These are phyloP conservation scores for Tremella fuciformis DNA, from an alignment of 768 basidiomycete genomes.

Conservation along the genomic window DNA sequence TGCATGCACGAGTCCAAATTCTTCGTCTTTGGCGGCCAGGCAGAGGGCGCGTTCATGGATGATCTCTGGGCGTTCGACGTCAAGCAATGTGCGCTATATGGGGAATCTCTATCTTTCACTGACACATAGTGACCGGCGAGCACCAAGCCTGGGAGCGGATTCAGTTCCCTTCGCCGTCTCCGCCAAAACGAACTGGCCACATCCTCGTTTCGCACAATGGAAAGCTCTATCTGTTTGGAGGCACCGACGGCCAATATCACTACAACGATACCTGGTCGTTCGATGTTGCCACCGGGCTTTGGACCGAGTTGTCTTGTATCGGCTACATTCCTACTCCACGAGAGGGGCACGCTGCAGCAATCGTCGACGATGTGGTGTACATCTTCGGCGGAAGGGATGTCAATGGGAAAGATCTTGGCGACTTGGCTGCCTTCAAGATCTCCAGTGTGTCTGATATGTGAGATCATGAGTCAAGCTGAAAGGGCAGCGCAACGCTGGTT, in stretches of 20 bases:
- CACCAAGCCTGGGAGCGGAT: conserved; percentile 74
- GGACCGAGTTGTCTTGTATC: conserved; percentile 92
- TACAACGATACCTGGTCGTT: conserved; percentile 99
- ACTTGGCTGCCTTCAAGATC: conserved; percentile 94
- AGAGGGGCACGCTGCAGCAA: conserved; percentile 92
- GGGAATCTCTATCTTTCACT: conserved; percentile 6
- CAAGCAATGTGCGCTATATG: conserved; percentile 70
- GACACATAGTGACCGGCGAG: conserved; percentile 62
- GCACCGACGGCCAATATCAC: conserved; percentile 96
- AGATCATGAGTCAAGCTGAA: conserved; percentile 4
- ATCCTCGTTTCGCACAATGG: conserved; percentile 78
- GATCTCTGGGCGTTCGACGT: conserved; percentile 96
- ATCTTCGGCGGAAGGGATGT: conserved; percentile 96
- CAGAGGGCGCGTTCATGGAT: conserved; percentile 87
- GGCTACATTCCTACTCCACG: conserved; percentile 93
- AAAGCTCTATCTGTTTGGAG: conserved; percentile 89
- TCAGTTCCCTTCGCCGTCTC: conserved; percentile 58
- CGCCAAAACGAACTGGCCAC: conserved; percentile 87
- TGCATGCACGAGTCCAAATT: conserved; percentile 88
- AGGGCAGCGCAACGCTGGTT: conserved; percentile 90
- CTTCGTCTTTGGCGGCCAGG: conserved; percentile 94
- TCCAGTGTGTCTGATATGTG: conserved; percentile 66
- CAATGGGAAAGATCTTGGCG: conserved; percentile 90
- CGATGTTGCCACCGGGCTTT: conserved; percentile 71
- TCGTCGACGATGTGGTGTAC: conserved; percentile 96